Percentiles rank a stretch among this genome's conserved stretches.
Evolutionary conservation across 2,329 filamentous ascomycete genomes (phyloP).

Genomic region (Claviceps sp.): DNA sequence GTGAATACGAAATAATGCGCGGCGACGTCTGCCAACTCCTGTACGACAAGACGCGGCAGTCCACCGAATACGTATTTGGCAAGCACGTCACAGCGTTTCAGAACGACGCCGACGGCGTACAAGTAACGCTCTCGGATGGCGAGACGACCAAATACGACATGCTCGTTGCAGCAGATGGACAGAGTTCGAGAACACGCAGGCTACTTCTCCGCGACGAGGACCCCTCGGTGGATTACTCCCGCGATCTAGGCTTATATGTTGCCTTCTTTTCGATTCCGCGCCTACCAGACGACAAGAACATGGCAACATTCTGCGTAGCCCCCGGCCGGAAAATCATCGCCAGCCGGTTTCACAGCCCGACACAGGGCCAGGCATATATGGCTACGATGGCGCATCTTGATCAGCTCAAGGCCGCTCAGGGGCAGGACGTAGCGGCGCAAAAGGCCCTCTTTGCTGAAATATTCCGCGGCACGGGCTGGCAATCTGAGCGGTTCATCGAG

Average conservation of each 20-base stretch:
- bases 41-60: slow-evolving; percentile 24
- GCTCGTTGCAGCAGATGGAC: slow-evolving; percentile 42
- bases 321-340: slow-evolving; percentile 23
- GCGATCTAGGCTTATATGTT: slow-evolving; percentile 14
- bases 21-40: slow-evolving; percentile 40
- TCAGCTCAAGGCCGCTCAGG: slow-evolving; percentile 10
- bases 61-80: slow-evolving; percentile 16
- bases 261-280: slow-evolving; percentile 28
- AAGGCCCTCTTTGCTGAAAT: slow-evolving; percentile 23
- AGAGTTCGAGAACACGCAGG: slow-evolving; percentile 7
- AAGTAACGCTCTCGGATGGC: slow-evolving; percentile 31
- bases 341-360: slow-evolving; percentile 10
- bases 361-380: slow-evolving; percentile 11
- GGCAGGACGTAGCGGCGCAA: slow-evolving; percentile 13
- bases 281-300: slow-evolving; percentile 10
- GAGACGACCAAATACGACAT: slow-evolving; percentile 31
- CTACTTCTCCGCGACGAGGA: slow-evolving; percentile 15
- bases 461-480: slow-evolving; percentile 33
- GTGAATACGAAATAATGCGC: slow-evolving; percentile 47
- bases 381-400: slow-evolving; percentile 13
- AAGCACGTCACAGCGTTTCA: slow-evolving; percentile 16
- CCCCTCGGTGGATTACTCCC: slow-evolving; percentile 10
- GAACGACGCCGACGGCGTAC: slow-evolving; percentile 18
- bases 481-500: slow-evolving; percentile 21
- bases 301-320: slow-evolving; percentile 16